These are phyloP conservation scores for Cladochytrium replicatum DNA, from an alignment of 192 early-diverging fungal genomes.

Conservation along the genomic window DNA sequence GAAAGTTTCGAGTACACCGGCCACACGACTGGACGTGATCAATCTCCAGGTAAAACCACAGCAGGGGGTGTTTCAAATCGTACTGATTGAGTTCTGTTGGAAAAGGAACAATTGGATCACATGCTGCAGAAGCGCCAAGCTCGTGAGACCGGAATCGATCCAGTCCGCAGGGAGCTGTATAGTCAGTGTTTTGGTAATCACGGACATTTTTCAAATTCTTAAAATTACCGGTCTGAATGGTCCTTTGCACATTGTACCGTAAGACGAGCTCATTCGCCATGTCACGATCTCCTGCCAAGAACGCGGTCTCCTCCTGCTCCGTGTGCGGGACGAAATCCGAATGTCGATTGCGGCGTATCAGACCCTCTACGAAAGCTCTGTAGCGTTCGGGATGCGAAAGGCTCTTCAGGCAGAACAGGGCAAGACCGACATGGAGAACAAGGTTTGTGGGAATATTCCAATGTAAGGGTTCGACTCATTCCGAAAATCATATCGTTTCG, in stretches of 20 bases:
- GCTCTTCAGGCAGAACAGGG: conserved; percentile 52
- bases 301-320: conserved; percentile 45
- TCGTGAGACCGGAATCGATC: conserved; percentile 50
- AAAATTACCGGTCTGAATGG: too few species aligned
- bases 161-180: conserved; percentile 51
- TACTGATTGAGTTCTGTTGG: neutral
- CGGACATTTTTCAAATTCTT: neutral
- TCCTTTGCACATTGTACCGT: neutral
- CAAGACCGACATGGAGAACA: conserved; percentile 51
- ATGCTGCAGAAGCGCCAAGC: conserved; percentile 58
- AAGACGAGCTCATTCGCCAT: conserved; percentile 57
- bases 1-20: conserved; percentile 50
- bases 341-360: conserved; percentile 61
- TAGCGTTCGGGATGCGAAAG: conserved; percentile 58
- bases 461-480: neutral
- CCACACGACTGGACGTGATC: conserved; percentile 47
- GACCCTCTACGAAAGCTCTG: conserved; percentile 48
- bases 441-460: conserved; percentile 23
- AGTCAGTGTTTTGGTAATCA: conserved; percentile 51
- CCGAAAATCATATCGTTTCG: conserved; percentile 12
- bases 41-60: conserved; percentile 32
- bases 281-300: conserved; percentile 58
- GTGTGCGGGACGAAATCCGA: conserved; percentile 54
- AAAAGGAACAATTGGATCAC: conserved; percentile 53
- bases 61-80: conserved; percentile 1